Conservation (phyloP, 139 green algal genomes). For the Volvox reticuliferus region DNA sequence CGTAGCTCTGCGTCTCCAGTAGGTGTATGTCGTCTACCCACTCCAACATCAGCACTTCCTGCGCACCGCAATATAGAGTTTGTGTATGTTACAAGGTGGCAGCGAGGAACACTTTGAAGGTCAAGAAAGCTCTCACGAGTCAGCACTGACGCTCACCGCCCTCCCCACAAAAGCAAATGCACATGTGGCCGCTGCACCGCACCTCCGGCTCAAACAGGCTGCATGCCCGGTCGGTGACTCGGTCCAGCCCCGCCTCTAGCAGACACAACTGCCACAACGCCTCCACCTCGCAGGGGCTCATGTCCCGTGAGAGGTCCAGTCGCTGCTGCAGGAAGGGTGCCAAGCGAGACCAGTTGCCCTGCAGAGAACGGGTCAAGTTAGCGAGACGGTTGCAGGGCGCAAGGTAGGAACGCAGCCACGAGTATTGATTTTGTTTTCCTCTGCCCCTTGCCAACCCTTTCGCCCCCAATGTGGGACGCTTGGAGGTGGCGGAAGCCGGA, state of each 20-base stretch:
- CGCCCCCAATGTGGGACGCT: too few species aligned
- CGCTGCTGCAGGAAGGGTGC: conserved; percentile 43
- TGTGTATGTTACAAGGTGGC: not conserved
- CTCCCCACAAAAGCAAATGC: not conserved
- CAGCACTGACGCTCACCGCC: not conserved
- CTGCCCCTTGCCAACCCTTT: too few species aligned
- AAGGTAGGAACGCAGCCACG: too few species aligned
- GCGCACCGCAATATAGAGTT: too few species aligned
- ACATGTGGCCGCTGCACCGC: not conserved
- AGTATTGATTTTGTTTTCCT: too few species aligned
- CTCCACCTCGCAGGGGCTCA: conserved; percentile 64
- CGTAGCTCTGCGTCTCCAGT: conserved; percentile 60
- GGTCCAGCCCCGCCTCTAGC: conserved; percentile 57
- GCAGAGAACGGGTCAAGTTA: not conserved
- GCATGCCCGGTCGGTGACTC: not conserved
- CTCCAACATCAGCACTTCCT: conserved; percentile 60
- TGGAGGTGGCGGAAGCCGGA: too few species aligned
- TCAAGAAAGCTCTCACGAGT: too few species aligned
- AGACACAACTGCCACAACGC: conserved; percentile 72
- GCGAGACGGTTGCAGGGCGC: not conserved
- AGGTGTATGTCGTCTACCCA: conserved; percentile 73
- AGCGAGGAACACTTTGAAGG: too few species aligned
- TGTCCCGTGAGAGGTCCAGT: conserved; percentile 46
- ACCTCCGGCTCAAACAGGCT: conserved; percentile 40
- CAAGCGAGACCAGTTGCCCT: conserved; percentile 54